Evolutionary conservation across 768 basidiomycete genomes (phyloP), one percentile per base, ranked within the genome.

Genomic region (Artomyces pyxidatus): DNA sequence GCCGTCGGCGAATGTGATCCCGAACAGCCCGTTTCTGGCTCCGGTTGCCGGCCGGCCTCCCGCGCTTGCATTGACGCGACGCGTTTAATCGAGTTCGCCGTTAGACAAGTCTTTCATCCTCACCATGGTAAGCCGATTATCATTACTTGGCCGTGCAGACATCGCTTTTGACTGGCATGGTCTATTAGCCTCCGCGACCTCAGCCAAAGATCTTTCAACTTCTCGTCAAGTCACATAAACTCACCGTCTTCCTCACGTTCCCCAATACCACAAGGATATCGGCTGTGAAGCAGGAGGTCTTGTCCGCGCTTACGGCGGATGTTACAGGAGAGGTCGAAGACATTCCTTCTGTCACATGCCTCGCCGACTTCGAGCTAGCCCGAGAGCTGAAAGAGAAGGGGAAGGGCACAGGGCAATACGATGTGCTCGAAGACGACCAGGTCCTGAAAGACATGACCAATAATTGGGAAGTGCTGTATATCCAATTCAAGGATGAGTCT

Each of bases 201-300:
- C 73, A 72, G 35, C 80, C 81, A 7, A 85, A 81, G 65, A 69
- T 77, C 42, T 81, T 81, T 65, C 80, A 85, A 47, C 59, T 88
- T 16, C 71, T 79, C n/a, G 63, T 88, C 55, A 86, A 84, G 59
- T 83, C 85, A 0, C 84, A 88, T 68, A 85, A 78, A 54, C 66
- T 84, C 45, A 81, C 81, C 6, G 67, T 87, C 55, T 72, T 83
- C 57, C 65, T 83, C 53, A 77, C 80, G 6, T 71, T 74, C 9
- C 64, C 72, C 37, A 80, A 77, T 7, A 72, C 71, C 28, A 72
- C 73, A 8, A 77, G 76, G 5, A 68, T 89, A 59, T 70, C 65
- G 11, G 66, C 68, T n/a, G 56, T 88, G 37, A 88, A 88, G 60
- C 64, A 69, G 30, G 81, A 87, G 45, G 78, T 76, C 0, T 62